Conservation (phyloP, 768 basidiomycete species). For the Macrolepiota fuliginosa region DNA sequence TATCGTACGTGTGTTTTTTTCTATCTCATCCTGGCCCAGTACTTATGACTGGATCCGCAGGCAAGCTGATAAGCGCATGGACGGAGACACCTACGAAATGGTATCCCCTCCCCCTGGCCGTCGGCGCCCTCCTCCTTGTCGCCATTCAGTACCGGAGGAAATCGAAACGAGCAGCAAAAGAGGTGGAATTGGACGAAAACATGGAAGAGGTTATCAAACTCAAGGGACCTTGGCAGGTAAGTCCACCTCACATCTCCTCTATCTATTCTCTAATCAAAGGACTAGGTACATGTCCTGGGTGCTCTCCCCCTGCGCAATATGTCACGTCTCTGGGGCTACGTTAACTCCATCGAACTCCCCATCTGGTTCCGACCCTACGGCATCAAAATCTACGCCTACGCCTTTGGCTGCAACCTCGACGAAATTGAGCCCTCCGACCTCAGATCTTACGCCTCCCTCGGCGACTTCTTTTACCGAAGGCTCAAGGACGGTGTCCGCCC, state of each 20-base stretch:
- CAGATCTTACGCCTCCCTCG: conserved; percentile 78
- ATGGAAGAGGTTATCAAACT: conserved; percentile 79
- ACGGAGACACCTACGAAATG: conserved; percentile 87
- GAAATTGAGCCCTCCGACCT: conserved; percentile 85
- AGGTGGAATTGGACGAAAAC: conserved; percentile 78
- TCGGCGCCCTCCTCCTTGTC: conserved; percentile 86
- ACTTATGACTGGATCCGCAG: conserved; percentile 29
- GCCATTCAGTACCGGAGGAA: conserved; percentile 73
- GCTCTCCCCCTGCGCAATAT: conserved; percentile 92
- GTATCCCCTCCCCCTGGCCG: conserved; percentile 91
- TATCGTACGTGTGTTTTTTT: conserved; percentile 42
- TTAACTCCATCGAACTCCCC: conserved; percentile 91
- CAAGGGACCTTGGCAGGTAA: conserved; percentile 91
- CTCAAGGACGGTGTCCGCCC: conserved; percentile 82
- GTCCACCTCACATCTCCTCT: conserved; percentile 22
- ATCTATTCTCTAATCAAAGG: neutral
- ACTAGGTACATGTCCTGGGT: conserved; percentile 91
- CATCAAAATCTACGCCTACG: conserved; percentile 76
- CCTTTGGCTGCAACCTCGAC: conserved; percentile 93
- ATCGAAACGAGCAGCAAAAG: conserved; percentile 43
- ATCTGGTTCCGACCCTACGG: conserved; percentile 94
- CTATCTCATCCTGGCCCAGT: neutral
- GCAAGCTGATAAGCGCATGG: conserved; percentile 74
- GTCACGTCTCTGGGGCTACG: conserved; percentile 95
- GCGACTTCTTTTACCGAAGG: conserved; percentile 92